These are phyloP conservation scores for Solanum pinnatisectum DNA, from an alignment of 257 asterid species.

Conservation along the genomic window DNA sequence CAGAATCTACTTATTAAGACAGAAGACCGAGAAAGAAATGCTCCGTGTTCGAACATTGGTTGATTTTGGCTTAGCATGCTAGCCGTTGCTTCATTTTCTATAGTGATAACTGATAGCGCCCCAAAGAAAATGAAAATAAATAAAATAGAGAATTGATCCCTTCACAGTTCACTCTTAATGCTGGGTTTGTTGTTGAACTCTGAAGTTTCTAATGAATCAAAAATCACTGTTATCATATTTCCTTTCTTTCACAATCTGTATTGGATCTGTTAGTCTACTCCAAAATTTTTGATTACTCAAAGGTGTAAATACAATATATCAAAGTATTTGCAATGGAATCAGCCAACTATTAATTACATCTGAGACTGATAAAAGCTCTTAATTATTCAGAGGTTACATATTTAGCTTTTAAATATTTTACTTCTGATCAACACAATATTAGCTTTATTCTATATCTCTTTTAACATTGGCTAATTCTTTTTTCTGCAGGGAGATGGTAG, in stretches of 20 bases:
- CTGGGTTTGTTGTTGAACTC: background rate
- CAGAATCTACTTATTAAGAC: background rate
- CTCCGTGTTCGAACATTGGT: background rate
- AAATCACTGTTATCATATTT: background rate
- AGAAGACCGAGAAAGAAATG: background rate
- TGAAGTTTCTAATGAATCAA: background rate
- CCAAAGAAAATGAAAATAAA: background rate
- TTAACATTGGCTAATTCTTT: background rate
- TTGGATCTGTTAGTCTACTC: background rate
- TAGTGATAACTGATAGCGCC: background rate
- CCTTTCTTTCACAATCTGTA: background rate
- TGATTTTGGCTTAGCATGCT: background rate
- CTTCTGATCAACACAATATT: background rate
- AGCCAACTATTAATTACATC: background rate
- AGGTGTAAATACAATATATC: background rate
- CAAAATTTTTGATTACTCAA: background rate
- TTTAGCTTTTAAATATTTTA: background rate
- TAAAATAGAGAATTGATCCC: background rate
- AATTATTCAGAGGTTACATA: background rate
- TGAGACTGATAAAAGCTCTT: background rate
- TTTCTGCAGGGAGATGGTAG: constrained; percentile 89
- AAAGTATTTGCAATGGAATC: background rate
- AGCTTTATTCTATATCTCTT: background rate
- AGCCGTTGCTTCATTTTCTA: background rate
- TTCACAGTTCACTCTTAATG: background rate